Evolutionary conservation across 2,329 filamentous ascomycete species (phyloP).

Genomic region (Penicillium oxalicum): DNA sequence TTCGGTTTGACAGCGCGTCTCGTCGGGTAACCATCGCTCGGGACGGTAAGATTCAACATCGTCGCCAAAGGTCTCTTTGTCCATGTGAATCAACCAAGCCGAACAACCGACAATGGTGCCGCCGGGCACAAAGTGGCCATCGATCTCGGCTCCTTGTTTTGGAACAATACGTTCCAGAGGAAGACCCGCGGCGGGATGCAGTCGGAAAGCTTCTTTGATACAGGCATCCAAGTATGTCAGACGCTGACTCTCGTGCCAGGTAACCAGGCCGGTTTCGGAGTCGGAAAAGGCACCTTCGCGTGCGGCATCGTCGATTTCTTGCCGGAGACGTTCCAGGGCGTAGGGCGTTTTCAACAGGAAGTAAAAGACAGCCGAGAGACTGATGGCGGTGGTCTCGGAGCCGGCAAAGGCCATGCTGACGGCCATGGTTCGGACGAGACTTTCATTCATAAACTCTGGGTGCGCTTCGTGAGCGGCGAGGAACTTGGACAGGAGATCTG

Average conservation of each 20-base stretch:
- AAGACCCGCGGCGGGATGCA: constrained; percentile 68
- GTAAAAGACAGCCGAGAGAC: constrained; percentile 66
- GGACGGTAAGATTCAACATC: constrained; percentile 54
- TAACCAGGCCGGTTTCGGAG: constrained; percentile 46
- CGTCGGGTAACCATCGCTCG: constrained; percentile 13
- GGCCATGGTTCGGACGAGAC: constrained; percentile 25
- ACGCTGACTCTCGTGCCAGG: constrained; percentile 62
- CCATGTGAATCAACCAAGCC: constrained; percentile 67
- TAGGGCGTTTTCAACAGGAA: constrained; percentile 60
- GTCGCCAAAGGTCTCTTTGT: constrained; percentile 60
- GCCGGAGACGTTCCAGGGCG: constrained; percentile 29
- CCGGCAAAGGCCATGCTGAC: constrained; percentile 53
- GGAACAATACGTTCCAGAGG: constrained; percentile 70
- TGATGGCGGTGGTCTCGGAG: constrained; percentile 74
- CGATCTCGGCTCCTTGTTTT: constrained; percentile 5
- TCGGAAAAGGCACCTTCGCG: constrained; percentile 38
- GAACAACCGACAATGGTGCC: constrained; percentile 62
- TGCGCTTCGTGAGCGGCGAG: constrained; percentile 20
- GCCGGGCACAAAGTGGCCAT: constrained; percentile 10
- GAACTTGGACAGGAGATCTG: constrained; percentile 24
- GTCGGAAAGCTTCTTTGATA: constrained; percentile 59
- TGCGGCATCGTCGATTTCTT: constrained; percentile 56
- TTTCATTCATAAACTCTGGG: constrained; percentile 25
- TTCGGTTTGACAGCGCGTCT: constrained; percentile 1
- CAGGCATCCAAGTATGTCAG: constrained; percentile 57